phyloP scores from a whole-genome alignment of 768 basidiomycete species.

The Trametes meyenii region DNA sequence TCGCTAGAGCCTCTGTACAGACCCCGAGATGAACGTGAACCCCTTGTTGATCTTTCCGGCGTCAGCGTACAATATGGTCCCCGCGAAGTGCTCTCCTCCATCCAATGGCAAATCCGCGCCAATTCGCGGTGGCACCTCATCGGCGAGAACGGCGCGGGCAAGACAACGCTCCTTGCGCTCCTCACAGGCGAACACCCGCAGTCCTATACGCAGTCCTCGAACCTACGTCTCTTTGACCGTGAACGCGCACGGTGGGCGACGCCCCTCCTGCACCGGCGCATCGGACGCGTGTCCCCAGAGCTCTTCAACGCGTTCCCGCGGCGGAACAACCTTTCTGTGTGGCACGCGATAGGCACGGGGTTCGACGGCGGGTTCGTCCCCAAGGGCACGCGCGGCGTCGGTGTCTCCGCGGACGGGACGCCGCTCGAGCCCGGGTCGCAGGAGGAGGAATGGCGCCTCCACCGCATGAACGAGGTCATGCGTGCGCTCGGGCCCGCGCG shows the following conservation, averaged over 20 bases:
- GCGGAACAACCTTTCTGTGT: constrained; percentile 64
- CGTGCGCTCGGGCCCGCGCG: constrained; percentile 60
- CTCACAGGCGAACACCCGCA: constrained; percentile 95
- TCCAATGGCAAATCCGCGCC: constrained; percentile 80
- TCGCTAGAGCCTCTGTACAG: background rate
- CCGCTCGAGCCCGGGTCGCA: constrained; percentile 43
- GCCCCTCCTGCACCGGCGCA: constrained; percentile 59
- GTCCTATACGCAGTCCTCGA: constrained; percentile 74
- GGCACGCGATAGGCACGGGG: constrained; percentile 85
- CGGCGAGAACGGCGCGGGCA: constrained; percentile 93
- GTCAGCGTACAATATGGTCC: constrained; percentile 74
- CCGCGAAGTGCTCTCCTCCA: constrained; percentile 67
- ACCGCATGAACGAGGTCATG: constrained; percentile 60
- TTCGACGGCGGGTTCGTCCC: constrained; percentile 85
- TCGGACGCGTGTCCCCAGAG: constrained; percentile 88
- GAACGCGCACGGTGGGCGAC: constrained; percentile 73
- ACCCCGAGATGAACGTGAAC: constrained; percentile 32
- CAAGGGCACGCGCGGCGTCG: constrained; percentile 45
- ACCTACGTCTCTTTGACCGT: constrained; percentile 59
- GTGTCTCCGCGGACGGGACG: constrained; percentile 41
- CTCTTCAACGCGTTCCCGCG: constrained; percentile 90
- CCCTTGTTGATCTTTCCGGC: constrained; percentile 62
- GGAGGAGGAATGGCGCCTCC: constrained; percentile 43
- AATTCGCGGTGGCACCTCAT: constrained; percentile 91
- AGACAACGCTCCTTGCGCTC: constrained; percentile 89